Percentiles rank a stretch among this genome's conserved stretches.
Evolutionary conservation across 2,329 filamentous ascomycete species (phyloP).

Genomic region (Drechslerella coelobrocha): DNA sequence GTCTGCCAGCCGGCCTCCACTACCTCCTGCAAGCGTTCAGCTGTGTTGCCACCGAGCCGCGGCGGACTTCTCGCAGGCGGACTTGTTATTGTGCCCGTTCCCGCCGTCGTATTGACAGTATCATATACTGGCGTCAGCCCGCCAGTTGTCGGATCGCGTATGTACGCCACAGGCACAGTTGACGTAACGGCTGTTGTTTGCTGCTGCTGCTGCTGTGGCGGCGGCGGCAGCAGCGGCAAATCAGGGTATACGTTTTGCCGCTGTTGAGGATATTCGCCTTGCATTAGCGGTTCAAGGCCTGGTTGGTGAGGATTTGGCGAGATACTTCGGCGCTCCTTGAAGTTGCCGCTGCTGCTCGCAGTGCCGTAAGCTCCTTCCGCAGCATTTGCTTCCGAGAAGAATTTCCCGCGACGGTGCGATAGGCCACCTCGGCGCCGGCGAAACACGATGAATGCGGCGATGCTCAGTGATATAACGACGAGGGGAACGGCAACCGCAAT

Average conservation of each 20-base stretch:
- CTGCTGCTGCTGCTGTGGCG: not conserved
- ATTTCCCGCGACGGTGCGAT: not conserved
- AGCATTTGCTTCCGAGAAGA: not conserved
- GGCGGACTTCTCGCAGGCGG: too few relatives aligned
- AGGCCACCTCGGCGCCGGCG: not conserved
- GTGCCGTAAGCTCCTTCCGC: not conserved
- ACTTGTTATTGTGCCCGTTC: too few relatives aligned
- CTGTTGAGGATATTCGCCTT: not conserved
- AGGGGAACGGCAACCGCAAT: conserved; percentile 18
- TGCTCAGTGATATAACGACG: not conserved
- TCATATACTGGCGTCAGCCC: conserved; percentile 12
- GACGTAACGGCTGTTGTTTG: not conserved
- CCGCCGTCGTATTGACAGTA: not conserved
- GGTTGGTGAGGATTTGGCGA: not conserved
- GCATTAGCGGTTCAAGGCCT: not conserved
- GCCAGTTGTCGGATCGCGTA: conserved; percentile 16
- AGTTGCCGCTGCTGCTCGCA: not conserved
- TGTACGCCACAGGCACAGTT: conserved; percentile 5
- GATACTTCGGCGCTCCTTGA: not conserved
- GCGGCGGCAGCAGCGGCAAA: not conserved
- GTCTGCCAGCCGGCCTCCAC: not conserved
- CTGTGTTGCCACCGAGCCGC: too few relatives aligned
- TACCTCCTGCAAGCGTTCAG: not conserved
- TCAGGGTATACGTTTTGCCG: too few relatives aligned
- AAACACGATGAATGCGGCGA: not conserved